A percentile compares a stretch with the other conserved stretches of the same genome.
Evolutionary conservation across 495 filamentous ascomycete genomes (phyloP).

Genomic region (Penicillium pulvis): DNA sequence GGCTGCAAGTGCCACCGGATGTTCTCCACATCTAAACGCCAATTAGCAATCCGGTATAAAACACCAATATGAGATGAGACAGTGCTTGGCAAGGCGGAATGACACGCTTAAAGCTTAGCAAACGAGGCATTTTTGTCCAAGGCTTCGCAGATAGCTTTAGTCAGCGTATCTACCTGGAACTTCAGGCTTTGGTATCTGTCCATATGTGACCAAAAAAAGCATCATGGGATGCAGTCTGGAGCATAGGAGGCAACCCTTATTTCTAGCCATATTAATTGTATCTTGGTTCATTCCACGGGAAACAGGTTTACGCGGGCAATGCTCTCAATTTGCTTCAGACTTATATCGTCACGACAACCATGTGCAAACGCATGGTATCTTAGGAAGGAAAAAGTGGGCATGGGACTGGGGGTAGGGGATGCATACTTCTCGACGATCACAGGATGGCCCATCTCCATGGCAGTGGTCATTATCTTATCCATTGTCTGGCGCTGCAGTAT

Average conservation of each 20-base stretch:
- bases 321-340: slow-evolving; percentile 38
- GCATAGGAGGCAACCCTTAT: slow-evolving; percentile 7
- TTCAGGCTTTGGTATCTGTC: background rate
- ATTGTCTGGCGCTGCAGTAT: slow-evolving; percentile 60
- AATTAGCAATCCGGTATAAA: slow-evolving; percentile 31
- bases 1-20: slow-evolving; percentile 55
- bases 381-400: slow-evolving; percentile 4
- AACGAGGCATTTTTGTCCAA: background rate
- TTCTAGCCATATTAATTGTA: slow-evolving; percentile 29
- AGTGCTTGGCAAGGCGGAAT: slow-evolving; percentile 4
- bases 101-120: background rate
- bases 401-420: slow-evolving; percentile 16
- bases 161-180: background rate
- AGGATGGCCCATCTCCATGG: slow-evolving; percentile 62
- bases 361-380: slow-evolving; percentile 15
- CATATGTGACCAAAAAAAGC: background rate
- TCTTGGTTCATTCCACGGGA: slow-evolving; percentile 25
- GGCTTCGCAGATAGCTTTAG: background rate
- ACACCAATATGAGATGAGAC: slow-evolving; percentile 3
- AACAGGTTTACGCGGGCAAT: slow-evolving; percentile 38
- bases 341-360: slow-evolving; percentile 36
- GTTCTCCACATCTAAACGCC: slow-evolving; percentile 54
- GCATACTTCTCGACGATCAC: slow-evolving; percentile 68
- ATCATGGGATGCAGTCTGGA: background rate
- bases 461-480: slow-evolving; percentile 59